phyloP scores from a whole-genome alignment of 345 rosid genomes.

The Dipteronia sinensis region DNA sequence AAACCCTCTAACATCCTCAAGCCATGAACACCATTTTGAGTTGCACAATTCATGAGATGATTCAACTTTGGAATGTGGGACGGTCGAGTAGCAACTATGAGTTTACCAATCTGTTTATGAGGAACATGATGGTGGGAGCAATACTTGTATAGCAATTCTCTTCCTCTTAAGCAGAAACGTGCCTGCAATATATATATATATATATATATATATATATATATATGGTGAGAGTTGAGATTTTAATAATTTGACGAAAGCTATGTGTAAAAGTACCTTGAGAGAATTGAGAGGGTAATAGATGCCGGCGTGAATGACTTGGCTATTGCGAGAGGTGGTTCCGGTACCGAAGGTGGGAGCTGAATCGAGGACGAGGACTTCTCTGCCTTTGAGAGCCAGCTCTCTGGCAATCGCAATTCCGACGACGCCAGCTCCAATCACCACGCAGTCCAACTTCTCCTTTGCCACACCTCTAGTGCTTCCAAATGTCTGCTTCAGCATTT shows the following conservation, averaged over 20 bases:
- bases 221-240: not conserved
- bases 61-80: slow-evolving; percentile 64
- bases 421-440: slow-evolving; percentile 91
- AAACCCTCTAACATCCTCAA: slow-evolving; percentile 70
- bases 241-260: too few relatives aligned
- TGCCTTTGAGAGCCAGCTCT: slow-evolving; percentile 59
- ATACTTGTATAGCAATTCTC: slow-evolving; percentile 68
- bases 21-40: slow-evolving; percentile 60
- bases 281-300: slow-evolving; percentile 81
- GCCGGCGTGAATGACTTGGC: slow-evolving; percentile 95
- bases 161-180: slow-evolving; percentile 67
- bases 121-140: slow-evolving; percentile 60
- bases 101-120: slow-evolving; percentile 73
- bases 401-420: slow-evolving; percentile 85
- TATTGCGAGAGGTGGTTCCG: slow-evolving; percentile 79
- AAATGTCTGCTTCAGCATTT: slow-evolving; percentile 16
- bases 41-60: slow-evolving; percentile 56
- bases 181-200: slow-evolving; percentile 40
- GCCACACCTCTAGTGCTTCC: slow-evolving; percentile 20
- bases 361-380: slow-evolving; percentile 76
- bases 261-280: slow-evolving; percentile 48
- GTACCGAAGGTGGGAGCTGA: slow-evolving; percentile 85
- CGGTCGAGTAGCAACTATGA: slow-evolving; percentile 69
- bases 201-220: not conserved
- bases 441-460: slow-evolving; percentile 73